A percentile compares a stretch with the other conserved stretches of the same genome.
Conservation (phyloP, 768 basidiomycete genomes). For the Nevesoporus exiguus region DNA sequence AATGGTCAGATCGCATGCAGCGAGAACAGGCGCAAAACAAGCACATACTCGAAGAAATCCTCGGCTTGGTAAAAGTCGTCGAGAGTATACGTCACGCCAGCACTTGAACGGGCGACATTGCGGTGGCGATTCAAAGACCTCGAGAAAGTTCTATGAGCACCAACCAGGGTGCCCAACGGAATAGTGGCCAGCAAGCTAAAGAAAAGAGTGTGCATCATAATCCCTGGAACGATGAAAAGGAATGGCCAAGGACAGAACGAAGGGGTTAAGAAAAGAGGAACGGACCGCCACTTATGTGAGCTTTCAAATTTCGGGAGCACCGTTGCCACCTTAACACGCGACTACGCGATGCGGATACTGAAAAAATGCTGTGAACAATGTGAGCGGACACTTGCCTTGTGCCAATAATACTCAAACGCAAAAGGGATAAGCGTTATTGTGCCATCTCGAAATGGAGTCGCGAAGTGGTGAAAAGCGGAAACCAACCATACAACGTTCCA, state of each 20-base stretch:
- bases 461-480: neutral
- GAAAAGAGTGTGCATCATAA: slow-evolving; percentile 34
- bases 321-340: neutral
- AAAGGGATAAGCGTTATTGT: slow-evolving; percentile 13
- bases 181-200: slow-evolving; percentile 30
- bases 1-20: neutral
- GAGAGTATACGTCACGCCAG: slow-evolving; percentile 33
- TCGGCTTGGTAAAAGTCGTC: slow-evolving; percentile 45
- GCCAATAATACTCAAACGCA: slow-evolving; percentile 9
- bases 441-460: neutral
- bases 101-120: slow-evolving; percentile 19
- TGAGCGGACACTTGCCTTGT: slow-evolving; percentile 14
- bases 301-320: neutral
- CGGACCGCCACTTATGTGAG: neutral
- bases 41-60: slow-evolving; percentile 56
- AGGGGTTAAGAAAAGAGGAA: neutral
- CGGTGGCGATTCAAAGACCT: slow-evolving; percentile 29
- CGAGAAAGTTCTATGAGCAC: slow-evolving; percentile 27
- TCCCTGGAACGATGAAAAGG: slow-evolving; percentile 6
- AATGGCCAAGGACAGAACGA: slow-evolving; percentile 5
- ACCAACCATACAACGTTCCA: neutral
- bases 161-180: slow-evolving; percentile 36
- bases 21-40: neutral
- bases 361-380: neutral
- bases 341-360: neutral